A percentile compares a stretch with the other conserved stretches of the same genome.
phyloP scores from a whole-genome alignment of 148 eudicot species.

The Camellia sinensis region DNA sequence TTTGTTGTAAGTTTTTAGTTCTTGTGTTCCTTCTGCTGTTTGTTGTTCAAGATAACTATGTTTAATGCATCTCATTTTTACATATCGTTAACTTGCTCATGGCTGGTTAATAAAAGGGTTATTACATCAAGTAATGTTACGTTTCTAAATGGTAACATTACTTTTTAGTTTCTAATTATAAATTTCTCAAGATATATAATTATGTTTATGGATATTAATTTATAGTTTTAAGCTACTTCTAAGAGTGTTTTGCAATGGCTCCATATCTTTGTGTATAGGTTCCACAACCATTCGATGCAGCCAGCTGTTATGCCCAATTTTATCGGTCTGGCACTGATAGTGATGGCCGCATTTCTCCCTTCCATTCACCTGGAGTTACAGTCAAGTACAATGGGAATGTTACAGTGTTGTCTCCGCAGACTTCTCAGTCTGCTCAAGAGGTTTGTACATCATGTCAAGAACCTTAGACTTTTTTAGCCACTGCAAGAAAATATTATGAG shows the following conservation, averaged over 20 bases:
- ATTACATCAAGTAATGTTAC: background rate
- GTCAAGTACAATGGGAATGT: constrained; percentile 55
- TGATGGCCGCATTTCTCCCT: constrained; percentile 78
- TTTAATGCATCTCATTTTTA: background rate
- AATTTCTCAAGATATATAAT: background rate
- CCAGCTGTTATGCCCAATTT: constrained; percentile 69
- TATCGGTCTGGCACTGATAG: constrained; percentile 56
- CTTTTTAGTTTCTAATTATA: background rate
- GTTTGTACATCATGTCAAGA: constrained; percentile 30
- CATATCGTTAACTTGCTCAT: constrained; percentile 2
- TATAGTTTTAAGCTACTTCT: background rate
- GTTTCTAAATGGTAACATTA: background rate
- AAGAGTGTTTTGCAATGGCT: background rate
- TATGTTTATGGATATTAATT: background rate
- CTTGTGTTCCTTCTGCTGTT: background rate
- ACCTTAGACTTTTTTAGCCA: background rate
- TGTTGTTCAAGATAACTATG: background rate
- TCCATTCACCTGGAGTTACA: constrained; percentile 49
- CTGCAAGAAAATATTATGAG: background rate
- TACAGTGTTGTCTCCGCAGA: constrained; percentile 50
- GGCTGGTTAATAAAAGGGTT: background rate
- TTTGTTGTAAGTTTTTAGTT: constrained; percentile 56
- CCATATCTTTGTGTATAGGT: constrained; percentile 30
- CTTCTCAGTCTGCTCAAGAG: constrained; percentile 61
- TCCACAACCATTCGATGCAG: constrained; percentile 61